These are phyloP conservation scores for Luzula sylvatica DNA, from an alignment of 176 grass and related monocot genomes.

Conservation along the genomic window DNA sequence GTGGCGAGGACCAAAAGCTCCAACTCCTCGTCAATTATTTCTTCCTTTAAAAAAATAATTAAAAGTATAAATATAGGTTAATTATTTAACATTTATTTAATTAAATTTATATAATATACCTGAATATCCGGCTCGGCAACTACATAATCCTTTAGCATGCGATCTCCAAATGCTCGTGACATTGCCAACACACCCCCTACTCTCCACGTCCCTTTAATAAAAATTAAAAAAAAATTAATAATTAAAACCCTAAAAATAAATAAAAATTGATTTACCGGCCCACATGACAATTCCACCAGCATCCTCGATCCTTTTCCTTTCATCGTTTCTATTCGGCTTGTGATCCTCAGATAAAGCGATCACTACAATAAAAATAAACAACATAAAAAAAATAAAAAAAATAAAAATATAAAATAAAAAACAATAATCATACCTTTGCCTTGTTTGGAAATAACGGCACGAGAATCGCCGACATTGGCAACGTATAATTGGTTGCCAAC, in stretches of 20 bases:
- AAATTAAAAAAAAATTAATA: slow-evolving; percentile 18
- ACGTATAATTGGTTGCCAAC: slow-evolving; percentile 78
- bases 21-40: slow-evolving; percentile 48
- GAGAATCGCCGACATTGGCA: slow-evolving; percentile 96
- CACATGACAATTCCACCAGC: slow-evolving; percentile 88
- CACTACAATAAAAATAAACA: slow-evolving; percentile 40
- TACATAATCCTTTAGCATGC: slow-evolving; percentile 69
- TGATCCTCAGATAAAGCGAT: slow-evolving; percentile 86
- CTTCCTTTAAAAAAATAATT: slow-evolving; percentile 36
- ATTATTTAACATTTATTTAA: neutral
- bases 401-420: slow-evolving; percentile 7
- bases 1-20: slow-evolving; percentile 89
- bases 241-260: slow-evolving; percentile 18
- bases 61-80: slow-evolving; percentile 3
- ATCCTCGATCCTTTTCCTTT: slow-evolving; percentile 77
- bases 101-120: slow-evolving; percentile 23
- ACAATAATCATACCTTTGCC: slow-evolving; percentile 58
- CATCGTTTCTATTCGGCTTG: slow-evolving; percentile 86
- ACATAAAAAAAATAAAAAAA: neutral
- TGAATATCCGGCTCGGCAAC: slow-evolving; percentile 89
- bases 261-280: slow-evolving; percentile 66
- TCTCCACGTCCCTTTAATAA: slow-evolving; percentile 74
- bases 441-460: slow-evolving; percentile 78
- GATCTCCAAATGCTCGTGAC: slow-evolving; percentile 91
- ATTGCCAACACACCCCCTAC: slow-evolving; percentile 84